Conservation (phyloP, 2,329 filamentous ascomycete genomes). For the Fusarium duplospermum region DNA sequence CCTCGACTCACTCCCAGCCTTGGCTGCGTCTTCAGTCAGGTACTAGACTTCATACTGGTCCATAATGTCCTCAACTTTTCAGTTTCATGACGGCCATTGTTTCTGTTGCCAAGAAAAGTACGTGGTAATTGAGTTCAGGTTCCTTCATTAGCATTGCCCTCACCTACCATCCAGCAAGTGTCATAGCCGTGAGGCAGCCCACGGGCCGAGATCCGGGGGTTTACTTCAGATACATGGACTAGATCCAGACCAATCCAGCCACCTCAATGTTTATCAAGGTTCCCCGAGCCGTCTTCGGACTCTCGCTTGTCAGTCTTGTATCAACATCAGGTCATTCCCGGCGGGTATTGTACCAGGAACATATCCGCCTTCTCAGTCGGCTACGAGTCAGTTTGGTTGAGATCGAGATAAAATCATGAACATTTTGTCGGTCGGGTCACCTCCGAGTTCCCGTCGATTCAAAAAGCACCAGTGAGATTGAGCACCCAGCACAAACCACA, state of each 20-base stretch:
- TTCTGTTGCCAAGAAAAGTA: neutral
- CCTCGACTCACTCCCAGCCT: too few relatives aligned
- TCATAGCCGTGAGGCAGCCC: neutral
- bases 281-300: too few relatives aligned
- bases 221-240: neutral
- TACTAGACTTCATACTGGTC: too few relatives aligned
- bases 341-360: neutral
- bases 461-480: neutral
- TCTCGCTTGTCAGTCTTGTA: neutral
- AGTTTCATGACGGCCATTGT: neutral
- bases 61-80: too few relatives aligned
- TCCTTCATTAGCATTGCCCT: fast-evolving
- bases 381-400: neutral
- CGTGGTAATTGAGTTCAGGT: neutral
- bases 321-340: neutral
- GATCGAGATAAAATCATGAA: neutral
- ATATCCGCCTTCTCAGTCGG: neutral
- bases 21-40: too few relatives aligned
- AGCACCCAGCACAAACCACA: neutral
- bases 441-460: neutral
- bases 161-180: neutral
- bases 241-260: too few relatives aligned
- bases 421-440: neutral
- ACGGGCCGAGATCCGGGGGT: neutral
- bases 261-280: too few relatives aligned